Conservation (phyloP, 306 rosid genomes). For the Gillenia trifoliata region DNA sequence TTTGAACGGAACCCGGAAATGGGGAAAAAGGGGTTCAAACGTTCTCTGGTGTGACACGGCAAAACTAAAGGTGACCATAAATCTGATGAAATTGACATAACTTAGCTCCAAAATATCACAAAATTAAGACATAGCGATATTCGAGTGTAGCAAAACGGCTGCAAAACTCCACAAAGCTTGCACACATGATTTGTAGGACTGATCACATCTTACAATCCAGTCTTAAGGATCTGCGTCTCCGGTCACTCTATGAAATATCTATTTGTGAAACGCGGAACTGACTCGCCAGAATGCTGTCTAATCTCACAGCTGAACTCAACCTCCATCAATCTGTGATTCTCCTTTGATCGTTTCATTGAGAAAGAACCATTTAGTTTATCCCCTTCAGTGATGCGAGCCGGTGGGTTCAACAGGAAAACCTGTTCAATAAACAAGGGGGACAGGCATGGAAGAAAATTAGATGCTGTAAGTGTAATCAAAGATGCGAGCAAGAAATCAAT, state of each 20-base stretch:
- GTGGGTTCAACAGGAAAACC: slow-evolving; percentile 80
- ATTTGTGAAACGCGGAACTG: slow-evolving; percentile 44
- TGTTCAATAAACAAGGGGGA: slow-evolving; percentile 24
- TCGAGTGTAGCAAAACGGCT: slow-evolving; percentile 2
- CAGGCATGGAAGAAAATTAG: not conserved
- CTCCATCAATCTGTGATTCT: slow-evolving; percentile 95
- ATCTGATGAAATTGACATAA: not conserved
- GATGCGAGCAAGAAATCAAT: not conserved
- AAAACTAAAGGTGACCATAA: not conserved
- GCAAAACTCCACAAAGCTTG: slow-evolving; percentile 21
- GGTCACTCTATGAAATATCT: slow-evolving; percentile 80
- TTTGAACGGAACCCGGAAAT: not conserved
- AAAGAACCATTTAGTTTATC: slow-evolving; percentile 61
- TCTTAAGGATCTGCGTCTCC: slow-evolving; percentile 3
- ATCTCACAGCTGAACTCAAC: slow-evolving; percentile 76
- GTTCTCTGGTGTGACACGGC: not conserved
- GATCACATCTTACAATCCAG: slow-evolving; percentile 18
- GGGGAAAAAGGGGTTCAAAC: not conserved
- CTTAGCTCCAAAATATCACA: not conserved
- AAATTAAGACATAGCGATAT: not conserved
- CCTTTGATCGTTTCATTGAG: slow-evolving; percentile 80
- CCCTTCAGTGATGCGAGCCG: slow-evolving; percentile 53
- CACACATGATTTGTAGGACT: slow-evolving; percentile 2
- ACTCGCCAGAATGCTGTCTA: slow-evolving; percentile 51
- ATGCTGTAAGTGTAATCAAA: not conserved